Percentiles rank a stretch among this genome's conserved stretches.
phyloP scores from a whole-genome alignment of 306 rosid species.

The Arachis stenosperma region DNA sequence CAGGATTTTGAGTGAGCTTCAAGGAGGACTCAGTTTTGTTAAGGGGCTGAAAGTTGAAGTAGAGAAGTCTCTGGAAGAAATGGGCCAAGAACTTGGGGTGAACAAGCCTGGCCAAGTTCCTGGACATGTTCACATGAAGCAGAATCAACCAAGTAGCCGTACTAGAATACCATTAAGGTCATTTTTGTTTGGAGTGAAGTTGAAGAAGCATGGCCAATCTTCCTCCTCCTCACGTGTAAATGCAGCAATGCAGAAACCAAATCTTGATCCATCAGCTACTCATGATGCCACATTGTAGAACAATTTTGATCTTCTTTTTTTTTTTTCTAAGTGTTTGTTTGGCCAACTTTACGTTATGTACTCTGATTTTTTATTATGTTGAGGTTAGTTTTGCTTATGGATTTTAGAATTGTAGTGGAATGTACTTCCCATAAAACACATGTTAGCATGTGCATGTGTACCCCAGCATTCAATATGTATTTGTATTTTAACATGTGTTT shows the following conservation, averaged over 20 bases:
- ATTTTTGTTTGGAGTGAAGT: conserved; percentile 84
- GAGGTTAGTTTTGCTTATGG: conserved; percentile 9
- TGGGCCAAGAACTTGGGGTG: conserved; percentile 57
- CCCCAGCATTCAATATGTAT: no score
- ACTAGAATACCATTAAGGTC: conserved; percentile 71
- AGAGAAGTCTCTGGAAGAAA: conserved; percentile 58
- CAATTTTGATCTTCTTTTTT: conserved; percentile 5
- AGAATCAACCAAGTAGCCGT: conserved; percentile 33
- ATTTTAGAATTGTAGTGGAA: not conserved
- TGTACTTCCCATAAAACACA: not conserved
- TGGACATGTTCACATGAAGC: conserved; percentile 36
- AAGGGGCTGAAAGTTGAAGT: conserved; percentile 54
- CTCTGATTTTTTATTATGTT: conserved; percentile 1
- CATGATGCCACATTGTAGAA: conserved; percentile 36
- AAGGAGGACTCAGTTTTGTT: conserved; percentile 61
- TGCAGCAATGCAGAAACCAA: conserved; percentile 58
- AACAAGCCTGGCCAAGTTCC: conserved; percentile 3
- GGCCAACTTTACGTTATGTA: conserved; percentile 4
- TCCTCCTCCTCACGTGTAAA: conserved; percentile 57
- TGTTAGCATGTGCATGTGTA: not conserved
- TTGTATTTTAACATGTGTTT: no score
- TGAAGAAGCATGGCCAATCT: conserved; percentile 69
- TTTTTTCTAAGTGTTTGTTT: not conserved
- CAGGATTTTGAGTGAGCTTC: conserved; percentile 66
- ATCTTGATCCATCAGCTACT: conserved; percentile 43